These are phyloP conservation scores for Metschnikowia santaceciliae DNA, from an alignment of 805 yeast species.

Conservation along the genomic window DNA sequence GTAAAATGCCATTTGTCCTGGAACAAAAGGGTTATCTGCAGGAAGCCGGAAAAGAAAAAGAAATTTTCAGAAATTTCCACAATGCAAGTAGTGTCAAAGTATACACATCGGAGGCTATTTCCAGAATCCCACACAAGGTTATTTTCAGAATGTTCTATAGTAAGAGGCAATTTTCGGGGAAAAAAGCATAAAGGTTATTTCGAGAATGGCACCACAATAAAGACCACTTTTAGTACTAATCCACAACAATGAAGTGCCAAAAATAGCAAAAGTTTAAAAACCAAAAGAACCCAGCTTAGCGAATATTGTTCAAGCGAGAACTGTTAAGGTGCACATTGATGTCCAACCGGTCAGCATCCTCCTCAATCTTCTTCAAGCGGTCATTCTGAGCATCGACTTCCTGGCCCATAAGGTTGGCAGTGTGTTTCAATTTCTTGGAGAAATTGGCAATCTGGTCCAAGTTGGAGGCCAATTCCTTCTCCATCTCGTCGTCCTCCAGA, in stretches of 20 bases:
- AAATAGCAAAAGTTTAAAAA: background rate
- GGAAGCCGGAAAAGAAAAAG: no score
- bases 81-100: no score
- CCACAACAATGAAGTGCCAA: background rate
- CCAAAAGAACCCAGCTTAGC: conserved; percentile 18
- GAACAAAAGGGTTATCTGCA: no score
- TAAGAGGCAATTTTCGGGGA: no score
- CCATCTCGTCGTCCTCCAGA: conserved; percentile 90
- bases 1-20: no score
- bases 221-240: background rate
- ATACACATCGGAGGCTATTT: no score
- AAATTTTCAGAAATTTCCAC: no score
- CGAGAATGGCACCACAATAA: background rate
- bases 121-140: no score
- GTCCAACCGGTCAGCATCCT: conserved; percentile 80
- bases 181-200: background rate
- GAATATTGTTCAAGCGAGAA: conserved; percentile 56
- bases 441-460: conserved; percentile 71
- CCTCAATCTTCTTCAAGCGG: conserved; percentile 71
- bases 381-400: conserved; percentile 78
- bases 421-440: conserved; percentile 63
- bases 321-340: conserved; percentile 77
- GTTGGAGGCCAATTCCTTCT: conserved; percentile 79
- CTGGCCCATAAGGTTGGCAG: conserved; percentile 68
- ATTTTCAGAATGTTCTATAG: no score